These are phyloP conservation scores for Lactarius quietus DNA, from an alignment of 768 basidiomycete species.

Conservation along the genomic window DNA sequence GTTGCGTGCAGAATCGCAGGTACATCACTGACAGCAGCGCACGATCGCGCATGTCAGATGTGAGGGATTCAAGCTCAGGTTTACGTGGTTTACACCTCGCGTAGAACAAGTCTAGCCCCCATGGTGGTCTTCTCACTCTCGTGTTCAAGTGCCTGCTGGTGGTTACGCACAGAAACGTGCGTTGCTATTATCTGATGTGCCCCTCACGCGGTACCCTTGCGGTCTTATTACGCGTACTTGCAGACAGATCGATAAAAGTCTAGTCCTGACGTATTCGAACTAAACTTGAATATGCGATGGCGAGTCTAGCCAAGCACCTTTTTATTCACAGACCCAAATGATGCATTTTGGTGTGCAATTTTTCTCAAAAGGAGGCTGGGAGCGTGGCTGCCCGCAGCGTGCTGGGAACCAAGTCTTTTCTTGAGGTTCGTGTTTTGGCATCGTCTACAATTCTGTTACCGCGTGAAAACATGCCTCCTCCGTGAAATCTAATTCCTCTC, in stretches of 20 bases:
- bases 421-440: background rate
- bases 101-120: background rate
- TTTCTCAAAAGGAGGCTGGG: background rate
- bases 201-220: background rate
- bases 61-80: no score
- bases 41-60: no score
- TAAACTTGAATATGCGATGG: background rate
- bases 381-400: background rate
- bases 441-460: background rate
- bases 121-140: background rate
- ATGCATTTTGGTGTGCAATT: background rate
- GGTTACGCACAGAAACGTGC: background rate
- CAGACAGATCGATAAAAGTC: background rate
- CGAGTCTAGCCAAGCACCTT: background rate
- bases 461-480: background rate
- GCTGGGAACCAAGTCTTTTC: background rate
- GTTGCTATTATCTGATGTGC: background rate
- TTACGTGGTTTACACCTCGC: background rate
- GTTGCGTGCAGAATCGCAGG: no score
- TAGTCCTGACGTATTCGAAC: background rate
- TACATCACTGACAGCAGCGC: no score
- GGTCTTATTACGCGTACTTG: background rate
- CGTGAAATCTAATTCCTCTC: background rate
- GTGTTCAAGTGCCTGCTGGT: background rate
- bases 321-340: background rate